Conservation (phyloP, 768 basidiomycete genomes). For the Psilocybe subaeruginosa region DNA sequence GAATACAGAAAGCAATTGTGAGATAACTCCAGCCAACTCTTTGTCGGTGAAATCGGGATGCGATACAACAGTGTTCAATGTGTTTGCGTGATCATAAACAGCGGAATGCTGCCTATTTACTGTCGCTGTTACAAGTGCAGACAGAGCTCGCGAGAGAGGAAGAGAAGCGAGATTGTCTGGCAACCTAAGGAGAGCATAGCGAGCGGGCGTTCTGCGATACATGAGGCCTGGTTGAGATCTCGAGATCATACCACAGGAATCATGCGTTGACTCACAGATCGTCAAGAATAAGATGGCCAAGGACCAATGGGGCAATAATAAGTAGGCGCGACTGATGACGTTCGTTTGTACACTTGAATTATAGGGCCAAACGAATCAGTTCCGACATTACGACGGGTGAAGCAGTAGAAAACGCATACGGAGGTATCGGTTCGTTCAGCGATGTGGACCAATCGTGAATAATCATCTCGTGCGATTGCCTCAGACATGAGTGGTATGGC, state of each 20-base stretch:
- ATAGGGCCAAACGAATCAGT: neutral
- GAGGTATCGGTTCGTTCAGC: conserved; percentile 59
- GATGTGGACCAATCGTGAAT: conserved; percentile 40
- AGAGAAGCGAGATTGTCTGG: conserved; percentile 46
- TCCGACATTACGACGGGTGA: neutral
- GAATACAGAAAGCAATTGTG: conserved; percentile 48
- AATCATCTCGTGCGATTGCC: conserved; percentile 47
- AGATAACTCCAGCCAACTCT: conserved; percentile 48
- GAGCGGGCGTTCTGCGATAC: conserved; percentile 55
- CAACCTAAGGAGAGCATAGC: conserved; percentile 57
- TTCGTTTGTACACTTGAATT: conserved; percentile 37
- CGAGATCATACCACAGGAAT: neutral
- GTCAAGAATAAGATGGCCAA: conserved; percentile 67
- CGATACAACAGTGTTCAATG: conserved; percentile 42
- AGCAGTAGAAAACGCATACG: conserved; percentile 36
- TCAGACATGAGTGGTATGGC: conserved; percentile 48
- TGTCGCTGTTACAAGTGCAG: conserved; percentile 50
- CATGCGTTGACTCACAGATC: conserved; percentile 50
- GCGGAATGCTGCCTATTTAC: conserved; percentile 57
- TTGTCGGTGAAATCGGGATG: conserved; percentile 48
- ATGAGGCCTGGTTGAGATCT: neutral
- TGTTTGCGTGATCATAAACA: conserved; percentile 52
- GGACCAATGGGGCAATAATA: conserved; percentile 59
- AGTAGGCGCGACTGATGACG: conserved; percentile 49
- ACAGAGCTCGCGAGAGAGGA: conserved; percentile 50